A percentile compares a stretch with the other conserved stretches of the same genome.
These are phyloP conservation scores for Diplosphaera chodatii DNA, from an alignment of 139 green algal genomes.

Conservation along the genomic window DNA sequence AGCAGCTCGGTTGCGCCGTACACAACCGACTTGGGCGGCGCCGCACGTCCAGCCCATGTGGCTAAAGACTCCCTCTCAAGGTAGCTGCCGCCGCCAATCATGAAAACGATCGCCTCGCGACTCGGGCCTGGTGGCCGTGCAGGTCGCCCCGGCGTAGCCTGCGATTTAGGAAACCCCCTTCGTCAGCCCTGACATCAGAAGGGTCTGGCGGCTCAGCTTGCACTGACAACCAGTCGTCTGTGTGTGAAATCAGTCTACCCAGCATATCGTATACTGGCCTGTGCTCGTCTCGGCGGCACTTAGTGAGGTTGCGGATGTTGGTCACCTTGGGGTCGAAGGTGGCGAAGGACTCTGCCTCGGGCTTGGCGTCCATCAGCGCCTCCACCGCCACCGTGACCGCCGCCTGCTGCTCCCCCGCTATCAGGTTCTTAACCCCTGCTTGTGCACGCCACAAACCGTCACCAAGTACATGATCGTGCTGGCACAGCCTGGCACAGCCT, in stretches of 20 bases:
- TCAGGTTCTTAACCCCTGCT: slow-evolving; percentile 84
- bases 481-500: too few species aligned
- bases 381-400: slow-evolving; percentile 83
- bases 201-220: too few species aligned
- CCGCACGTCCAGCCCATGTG: slow-evolving; percentile 19
- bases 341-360: slow-evolving; percentile 69
- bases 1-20: slow-evolving; percentile 95
- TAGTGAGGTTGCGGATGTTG: too few species aligned
- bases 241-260: too few species aligned
- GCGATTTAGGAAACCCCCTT: not conserved
- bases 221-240: too few species aligned
- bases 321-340: slow-evolving; percentile 85
- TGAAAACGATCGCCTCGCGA: slow-evolving; percentile 89
- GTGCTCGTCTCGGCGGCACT: too few species aligned
- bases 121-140: slow-evolving; percentile 45
- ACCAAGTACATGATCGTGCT: not conserved
- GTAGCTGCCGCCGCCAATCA: slow-evolving; percentile 97
- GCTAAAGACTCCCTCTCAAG: slow-evolving; percentile 78
- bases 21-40: slow-evolving; percentile 61
- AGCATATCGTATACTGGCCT: too few species aligned
- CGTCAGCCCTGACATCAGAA: too few species aligned
- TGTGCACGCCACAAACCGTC: too few species aligned
- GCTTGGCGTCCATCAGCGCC: slow-evolving; percentile 78
- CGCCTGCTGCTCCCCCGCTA: slow-evolving; percentile 64
- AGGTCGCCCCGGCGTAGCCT: slow-evolving; percentile 29